Conservation (phyloP, 1,284 basidiomycete species). For the Earliella scabrosa region DNA sequence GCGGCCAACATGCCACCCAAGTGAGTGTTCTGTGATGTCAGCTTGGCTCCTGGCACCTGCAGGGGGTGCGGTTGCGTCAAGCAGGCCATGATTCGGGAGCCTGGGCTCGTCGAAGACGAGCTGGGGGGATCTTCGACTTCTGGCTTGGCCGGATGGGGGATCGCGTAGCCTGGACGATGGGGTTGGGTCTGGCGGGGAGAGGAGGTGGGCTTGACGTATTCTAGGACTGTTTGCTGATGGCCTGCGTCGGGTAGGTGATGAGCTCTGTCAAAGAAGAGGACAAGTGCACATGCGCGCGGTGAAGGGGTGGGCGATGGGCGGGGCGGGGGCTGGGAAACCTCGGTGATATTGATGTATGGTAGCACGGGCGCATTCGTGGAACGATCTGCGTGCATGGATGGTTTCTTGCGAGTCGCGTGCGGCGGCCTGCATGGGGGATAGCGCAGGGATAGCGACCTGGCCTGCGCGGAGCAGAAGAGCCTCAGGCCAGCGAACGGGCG, state of each 20-base stretch:
- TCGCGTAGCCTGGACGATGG: slow-evolving; percentile 13
- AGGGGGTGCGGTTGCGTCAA: no score
- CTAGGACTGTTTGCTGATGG: slow-evolving; percentile 21
- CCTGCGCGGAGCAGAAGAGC: no score
- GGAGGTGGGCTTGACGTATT: slow-evolving; percentile 24
- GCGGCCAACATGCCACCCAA: slow-evolving; percentile 64
- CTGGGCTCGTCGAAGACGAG: no score
- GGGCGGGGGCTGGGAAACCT: slow-evolving; percentile 20
- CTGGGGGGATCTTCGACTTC: neutral
- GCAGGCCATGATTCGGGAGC: no score
- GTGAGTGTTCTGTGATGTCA: slow-evolving; percentile 59
- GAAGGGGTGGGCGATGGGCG: slow-evolving; percentile 17
- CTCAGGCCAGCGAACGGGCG: no score
- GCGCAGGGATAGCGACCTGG: no score
- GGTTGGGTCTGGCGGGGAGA: neutral
- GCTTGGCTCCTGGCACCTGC: no score
- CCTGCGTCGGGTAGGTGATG: slow-evolving; percentile 56
- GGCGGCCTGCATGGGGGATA: no score
- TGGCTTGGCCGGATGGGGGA: slow-evolving; percentile 15
- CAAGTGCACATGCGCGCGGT: slow-evolving; percentile 62
- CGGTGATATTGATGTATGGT: slow-evolving; percentile 18
- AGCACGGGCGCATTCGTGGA: slow-evolving; percentile 12
- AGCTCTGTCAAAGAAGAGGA: slow-evolving; percentile 68
- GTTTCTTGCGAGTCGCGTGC: no score
- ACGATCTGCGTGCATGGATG: slow-evolving; percentile 15